phyloP scores from a whole-genome alignment of 2,329 filamentous ascomycete genomes.

The Aspergillus thermomutatus region DNA sequence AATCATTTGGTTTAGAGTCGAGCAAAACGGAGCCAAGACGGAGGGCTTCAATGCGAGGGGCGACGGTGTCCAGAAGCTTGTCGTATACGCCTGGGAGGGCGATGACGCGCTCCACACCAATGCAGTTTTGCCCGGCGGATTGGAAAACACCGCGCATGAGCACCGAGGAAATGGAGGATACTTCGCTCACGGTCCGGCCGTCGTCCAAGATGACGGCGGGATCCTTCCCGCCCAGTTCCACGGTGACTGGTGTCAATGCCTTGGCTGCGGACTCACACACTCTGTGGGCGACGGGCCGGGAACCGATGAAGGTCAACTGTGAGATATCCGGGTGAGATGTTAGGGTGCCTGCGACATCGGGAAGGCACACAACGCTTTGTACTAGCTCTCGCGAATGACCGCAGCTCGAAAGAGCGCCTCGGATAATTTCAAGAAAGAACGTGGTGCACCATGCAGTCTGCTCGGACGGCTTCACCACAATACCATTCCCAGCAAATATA shows the following conservation, averaged over 20 bases:
- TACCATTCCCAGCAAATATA: slow-evolving; percentile 85
- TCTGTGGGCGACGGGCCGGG: slow-evolving; percentile 77
- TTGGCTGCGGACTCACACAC: slow-evolving; percentile 85
- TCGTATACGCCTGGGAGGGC: slow-evolving; percentile 74
- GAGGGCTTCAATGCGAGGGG: slow-evolving; percentile 69
- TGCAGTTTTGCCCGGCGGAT: slow-evolving; percentile 93
- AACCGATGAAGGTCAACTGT: slow-evolving; percentile 96
- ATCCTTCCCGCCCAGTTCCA: slow-evolving; percentile 94
- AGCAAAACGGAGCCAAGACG: slow-evolving; percentile 70
- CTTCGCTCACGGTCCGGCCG: slow-evolving; percentile 51
- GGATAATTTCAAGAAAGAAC: slow-evolving; percentile 78
- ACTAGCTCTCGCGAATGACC: slow-evolving; percentile 79
- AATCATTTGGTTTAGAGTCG: slow-evolving; percentile 33
- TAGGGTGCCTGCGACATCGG: slow-evolving; percentile 72
- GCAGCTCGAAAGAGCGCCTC: slow-evolving; percentile 74
- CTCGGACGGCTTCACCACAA: slow-evolving; percentile 92
- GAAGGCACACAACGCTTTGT: slow-evolving; percentile 85
- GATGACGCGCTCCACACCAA: slow-evolving; percentile 92
- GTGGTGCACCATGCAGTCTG: slow-evolving; percentile 88
- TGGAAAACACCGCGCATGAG: slow-evolving; percentile 93
- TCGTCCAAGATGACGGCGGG: slow-evolving; percentile 87
- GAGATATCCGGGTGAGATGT: slow-evolving; percentile 80
- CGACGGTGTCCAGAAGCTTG: slow-evolving; percentile 65
- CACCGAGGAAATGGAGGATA: slow-evolving; percentile 73
- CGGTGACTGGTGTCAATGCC: slow-evolving; percentile 78